phyloP scores from a whole-genome alignment of 176 grass and related monocot genomes.

The Avena eriantha region DNA sequence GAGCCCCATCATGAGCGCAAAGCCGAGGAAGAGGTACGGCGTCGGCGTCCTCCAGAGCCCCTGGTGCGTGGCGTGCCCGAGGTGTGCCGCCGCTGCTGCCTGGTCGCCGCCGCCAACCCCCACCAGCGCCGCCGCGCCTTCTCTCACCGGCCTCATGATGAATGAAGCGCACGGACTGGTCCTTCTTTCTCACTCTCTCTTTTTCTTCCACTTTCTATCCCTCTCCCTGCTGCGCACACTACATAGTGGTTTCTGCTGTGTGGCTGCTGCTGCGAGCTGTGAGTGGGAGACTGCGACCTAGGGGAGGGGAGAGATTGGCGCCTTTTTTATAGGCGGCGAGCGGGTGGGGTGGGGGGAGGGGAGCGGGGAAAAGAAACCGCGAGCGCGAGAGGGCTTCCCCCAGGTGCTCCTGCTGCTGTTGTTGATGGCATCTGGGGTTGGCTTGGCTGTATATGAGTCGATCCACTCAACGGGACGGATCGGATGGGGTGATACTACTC shows the following conservation, averaged over 20 bases:
- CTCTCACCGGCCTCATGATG: slow-evolving; percentile 12
- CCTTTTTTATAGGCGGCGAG: neutral
- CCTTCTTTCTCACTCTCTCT: neutral
- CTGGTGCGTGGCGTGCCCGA: neutral
- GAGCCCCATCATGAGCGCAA: slow-evolving; percentile 39
- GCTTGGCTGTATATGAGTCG: too few relatives aligned
- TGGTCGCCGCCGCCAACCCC: neutral
- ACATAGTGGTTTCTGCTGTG: neutral
- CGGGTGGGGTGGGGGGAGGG: too few relatives aligned
- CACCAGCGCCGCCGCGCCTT: neutral
- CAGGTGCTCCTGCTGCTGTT: neutral
- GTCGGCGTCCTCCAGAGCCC: slow-evolving; percentile 50
- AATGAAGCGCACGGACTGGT: neutral
- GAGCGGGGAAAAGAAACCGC: too few relatives aligned
- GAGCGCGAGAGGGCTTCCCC: too few relatives aligned
- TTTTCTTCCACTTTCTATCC: neutral
- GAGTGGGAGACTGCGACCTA: neutral
- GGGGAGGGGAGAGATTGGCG: neutral
- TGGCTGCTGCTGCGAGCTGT: too few relatives aligned
- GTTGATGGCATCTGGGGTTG: too few relatives aligned
- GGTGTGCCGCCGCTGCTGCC: neutral
- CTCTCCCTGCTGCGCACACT: neutral
- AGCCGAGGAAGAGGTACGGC: slow-evolving; percentile 46
- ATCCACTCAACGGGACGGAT: too few relatives aligned
- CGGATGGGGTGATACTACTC: too few relatives aligned